A percentile compares a stretch with the other conserved stretches of the same genome.
These are phyloP conservation scores for Bisporella sp. DNA, from an alignment of 2,329 filamentous ascomycete genomes.

Conservation along the genomic window DNA sequence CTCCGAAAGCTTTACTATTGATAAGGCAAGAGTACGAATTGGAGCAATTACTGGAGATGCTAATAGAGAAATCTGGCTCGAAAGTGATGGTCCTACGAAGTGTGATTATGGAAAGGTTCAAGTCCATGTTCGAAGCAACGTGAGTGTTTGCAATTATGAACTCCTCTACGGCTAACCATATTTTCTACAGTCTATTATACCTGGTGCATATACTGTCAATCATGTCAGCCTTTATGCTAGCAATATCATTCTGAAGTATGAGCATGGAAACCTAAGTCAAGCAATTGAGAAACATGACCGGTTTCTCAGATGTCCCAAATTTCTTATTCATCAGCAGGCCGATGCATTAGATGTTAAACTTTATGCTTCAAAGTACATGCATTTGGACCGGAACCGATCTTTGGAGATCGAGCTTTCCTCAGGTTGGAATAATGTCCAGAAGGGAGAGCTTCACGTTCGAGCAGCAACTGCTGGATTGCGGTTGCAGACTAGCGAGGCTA, in stretches of 20 bases:
- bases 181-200: conserved; percentile 47
- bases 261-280: conserved; percentile 41
- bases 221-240: conserved; percentile 58
- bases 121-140: conserved; percentile 38
- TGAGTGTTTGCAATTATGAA: conserved; percentile 22
- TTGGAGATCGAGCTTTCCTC: conserved; percentile 67
- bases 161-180: conserved; percentile 23
- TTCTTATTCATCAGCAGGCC: conserved; percentile 67
- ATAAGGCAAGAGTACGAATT: conserved; percentile 58
- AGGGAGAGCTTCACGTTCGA: conserved; percentile 53
- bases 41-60: conserved; percentile 47
- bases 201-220: conserved; percentile 70
- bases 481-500: conserved; percentile 53
- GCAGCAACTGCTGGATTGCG: conserved; percentile 60
- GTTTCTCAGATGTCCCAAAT: conserved; percentile 51
- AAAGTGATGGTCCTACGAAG: conserved; percentile 33
- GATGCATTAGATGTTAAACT: conserved; percentile 64
- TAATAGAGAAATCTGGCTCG: conserved; percentile 61
- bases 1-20: conserved; percentile 60
- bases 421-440: conserved; percentile 64
- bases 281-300: conserved; percentile 10
- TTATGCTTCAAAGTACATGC: conserved; percentile 60
- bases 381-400: conserved; percentile 72
- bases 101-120: conserved; percentile 39
- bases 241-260: conserved; percentile 60